These are phyloP conservation scores for Fonsecaea pedrosoi DNA, from an alignment of 2,329 filamentous ascomycete genomes.

Conservation along the genomic window DNA sequence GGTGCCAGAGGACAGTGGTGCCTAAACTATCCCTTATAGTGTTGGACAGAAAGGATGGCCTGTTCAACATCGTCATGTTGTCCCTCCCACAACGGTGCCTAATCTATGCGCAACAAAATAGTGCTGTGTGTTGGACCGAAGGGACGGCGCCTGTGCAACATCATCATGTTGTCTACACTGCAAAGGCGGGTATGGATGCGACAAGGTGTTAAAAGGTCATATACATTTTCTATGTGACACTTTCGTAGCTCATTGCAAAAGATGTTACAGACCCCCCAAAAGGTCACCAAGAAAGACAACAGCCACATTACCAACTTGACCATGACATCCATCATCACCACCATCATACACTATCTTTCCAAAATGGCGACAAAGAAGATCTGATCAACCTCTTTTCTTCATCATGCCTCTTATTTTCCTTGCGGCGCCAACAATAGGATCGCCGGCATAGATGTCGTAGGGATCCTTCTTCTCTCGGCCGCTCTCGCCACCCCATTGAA, in stretches of 20 bases:
- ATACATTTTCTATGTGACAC: not conserved
- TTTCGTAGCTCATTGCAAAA: not conserved
- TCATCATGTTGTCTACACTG: too few species aligned
- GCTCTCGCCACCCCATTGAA: constrained; percentile 53
- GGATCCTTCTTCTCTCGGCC: constrained; percentile 42
- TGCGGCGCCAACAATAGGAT: constrained; percentile 34
- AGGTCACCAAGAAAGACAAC: not conserved
- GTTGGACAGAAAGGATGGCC: too few species aligned
- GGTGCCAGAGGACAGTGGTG: too few species aligned
- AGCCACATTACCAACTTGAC: not conserved
- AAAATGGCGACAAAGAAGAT: not conserved
- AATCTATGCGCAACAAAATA: too few species aligned
- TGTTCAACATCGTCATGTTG: too few species aligned
- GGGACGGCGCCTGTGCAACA: too few species aligned
- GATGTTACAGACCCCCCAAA: not conserved
- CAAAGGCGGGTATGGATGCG: not conserved
- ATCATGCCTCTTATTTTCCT: constrained; percentile 33
- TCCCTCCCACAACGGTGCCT: too few species aligned
- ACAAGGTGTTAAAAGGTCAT: not conserved
- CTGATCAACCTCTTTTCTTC: constrained; percentile 25
- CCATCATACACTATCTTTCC: not conserved
- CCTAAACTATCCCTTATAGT: too few species aligned
- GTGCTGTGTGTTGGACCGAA: too few species aligned
- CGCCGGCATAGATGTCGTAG: constrained; percentile 33
- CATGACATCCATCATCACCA: not conserved